Conservation (phyloP, 495 filamentous ascomycete genomes). For the Penicillium macrosclerotiorum region DNA sequence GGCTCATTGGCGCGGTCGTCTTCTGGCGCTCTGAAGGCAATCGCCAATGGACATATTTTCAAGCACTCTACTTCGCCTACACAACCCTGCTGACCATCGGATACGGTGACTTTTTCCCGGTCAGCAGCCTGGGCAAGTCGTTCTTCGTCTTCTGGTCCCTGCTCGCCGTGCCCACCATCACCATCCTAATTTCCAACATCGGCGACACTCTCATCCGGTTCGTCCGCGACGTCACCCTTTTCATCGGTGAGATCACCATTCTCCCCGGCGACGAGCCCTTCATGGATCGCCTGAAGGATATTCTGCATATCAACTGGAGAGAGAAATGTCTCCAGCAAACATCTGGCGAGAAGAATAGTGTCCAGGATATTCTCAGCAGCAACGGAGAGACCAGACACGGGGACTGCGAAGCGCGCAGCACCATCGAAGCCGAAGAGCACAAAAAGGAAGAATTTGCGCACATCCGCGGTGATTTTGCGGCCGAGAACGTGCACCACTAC, state of each 20-base stretch:
- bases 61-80: conserved; percentile 77
- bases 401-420: neutral
- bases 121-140: conserved; percentile 67
- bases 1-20: conserved; percentile 74
- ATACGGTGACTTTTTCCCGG: conserved; percentile 73
- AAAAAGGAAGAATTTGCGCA: conserved; percentile 37
- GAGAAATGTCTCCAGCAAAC: conserved; percentile 26
- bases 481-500: conserved; percentile 56
- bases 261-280: conserved; percentile 60
- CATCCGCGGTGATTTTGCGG: conserved; percentile 40
- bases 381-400: neutral
- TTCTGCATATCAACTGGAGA: conserved; percentile 16
- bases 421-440: conserved; percentile 34
- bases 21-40: conserved; percentile 59
- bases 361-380: conserved; percentile 6
- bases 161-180: conserved; percentile 77
- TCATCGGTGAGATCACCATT: conserved; percentile 71
- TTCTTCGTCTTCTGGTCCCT: conserved; percentile 93
- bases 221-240: conserved; percentile 66
- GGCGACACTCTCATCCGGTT: conserved; percentile 62
- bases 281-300: conserved; percentile 16
- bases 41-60: conserved; percentile 76
- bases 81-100: conserved; percentile 79
- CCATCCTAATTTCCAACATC: conserved; percentile 81
- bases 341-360: conserved; percentile 12